phyloP scores from a whole-genome alignment of 106 monocot genomes.

The Dendrobium huoshanense region DNA sequence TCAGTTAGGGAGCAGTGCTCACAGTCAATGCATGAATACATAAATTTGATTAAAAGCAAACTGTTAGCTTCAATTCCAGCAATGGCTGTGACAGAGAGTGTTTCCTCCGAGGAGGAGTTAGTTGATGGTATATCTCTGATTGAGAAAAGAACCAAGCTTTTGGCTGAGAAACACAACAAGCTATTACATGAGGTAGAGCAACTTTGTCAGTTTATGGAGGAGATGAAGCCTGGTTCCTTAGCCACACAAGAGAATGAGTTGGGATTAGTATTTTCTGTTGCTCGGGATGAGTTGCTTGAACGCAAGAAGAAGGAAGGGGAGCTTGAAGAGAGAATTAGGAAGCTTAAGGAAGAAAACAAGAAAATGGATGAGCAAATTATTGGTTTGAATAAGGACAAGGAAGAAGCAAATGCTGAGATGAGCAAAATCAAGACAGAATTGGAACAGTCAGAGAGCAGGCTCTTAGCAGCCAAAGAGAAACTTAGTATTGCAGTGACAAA shows the following conservation, averaged over 20 bases:
- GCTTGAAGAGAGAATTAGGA: conserved; percentile 39
- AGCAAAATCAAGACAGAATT: conserved; percentile 53
- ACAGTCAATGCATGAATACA: conserved; percentile 30
- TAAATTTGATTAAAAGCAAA: conserved; percentile 23
- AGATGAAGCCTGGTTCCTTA: conserved; percentile 40
- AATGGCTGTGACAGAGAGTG: conserved; percentile 29
- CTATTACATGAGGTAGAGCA: conserved; percentile 41
- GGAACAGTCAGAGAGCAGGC: conserved; percentile 63
- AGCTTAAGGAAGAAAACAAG: conserved; percentile 47
- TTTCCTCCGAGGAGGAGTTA: conserved; percentile 9
- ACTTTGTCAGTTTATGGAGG: conserved; percentile 43
- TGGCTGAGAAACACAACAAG: conserved; percentile 46
- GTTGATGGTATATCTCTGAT: conserved; percentile 34
- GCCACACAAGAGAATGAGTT: conserved; percentile 16
- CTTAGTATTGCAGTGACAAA: conserved; percentile 89
- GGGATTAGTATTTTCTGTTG: conserved; percentile 20
- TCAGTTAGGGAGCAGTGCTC: conserved; percentile 31
- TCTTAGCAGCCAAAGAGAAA: conserved; percentile 62
- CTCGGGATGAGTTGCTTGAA: conserved; percentile 38
- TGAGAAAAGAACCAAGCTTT: conserved; percentile 43
- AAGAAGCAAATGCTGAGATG: conserved; percentile 41
- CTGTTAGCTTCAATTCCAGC: conserved; percentile 43
- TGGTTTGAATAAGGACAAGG: conserved; percentile 33
- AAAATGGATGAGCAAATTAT: conserved; percentile 33
- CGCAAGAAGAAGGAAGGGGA: conserved; percentile 47